Evolutionary conservation across 768 basidiomycete species (phyloP), one percentile per base, ranked within the genome.

Genomic region (Leccinum subgranulosum): DNA sequence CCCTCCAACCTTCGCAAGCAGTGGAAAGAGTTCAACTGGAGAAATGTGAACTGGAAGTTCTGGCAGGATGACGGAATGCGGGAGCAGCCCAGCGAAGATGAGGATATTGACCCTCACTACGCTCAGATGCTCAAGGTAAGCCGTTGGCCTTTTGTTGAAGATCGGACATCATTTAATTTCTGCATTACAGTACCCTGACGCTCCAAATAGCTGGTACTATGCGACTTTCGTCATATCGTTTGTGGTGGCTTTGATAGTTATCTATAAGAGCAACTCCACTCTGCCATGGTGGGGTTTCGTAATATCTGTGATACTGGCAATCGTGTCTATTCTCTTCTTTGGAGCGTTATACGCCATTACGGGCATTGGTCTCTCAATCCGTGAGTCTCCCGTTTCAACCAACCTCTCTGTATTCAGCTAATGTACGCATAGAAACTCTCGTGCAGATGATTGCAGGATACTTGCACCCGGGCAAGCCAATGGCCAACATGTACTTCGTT

Each of bases 211-310:
- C 28, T 76, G 74, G 76, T 76, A 76, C 57, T 62, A 49, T 31
- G 39, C 51, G 2, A 63, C 61, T 0, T 62, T 75, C 8, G 43
- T 67, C 1, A 11, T 56, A 8, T 69, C 69, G n/a, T 78, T 84
- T 55, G 72, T 75, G 2, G 80, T 83, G 68, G 82, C 82, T 0
- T 76, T 85, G 73, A 77, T 78, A 5, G 79, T 80, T 6, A 73
- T 80, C 59, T 85, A 85, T 66, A 78, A 79, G 41, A 80, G 77
- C 15, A 59, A 77, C 51, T 81, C 83, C 11, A 80, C 77, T 3
- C 66, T 86, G 33, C 84, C 84, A 11, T 84, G 84, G 84, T 84
- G 81, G 81, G 81, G 76, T 3, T 69, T 83, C 51, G 72, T 82
- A 54, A 76, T 85, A n/a, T 74, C 77, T n/a, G 64, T 87, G 33